Evolutionary conservation across 257 asterid species (phyloP).

Genomic region (Solanum phureja): DNA sequence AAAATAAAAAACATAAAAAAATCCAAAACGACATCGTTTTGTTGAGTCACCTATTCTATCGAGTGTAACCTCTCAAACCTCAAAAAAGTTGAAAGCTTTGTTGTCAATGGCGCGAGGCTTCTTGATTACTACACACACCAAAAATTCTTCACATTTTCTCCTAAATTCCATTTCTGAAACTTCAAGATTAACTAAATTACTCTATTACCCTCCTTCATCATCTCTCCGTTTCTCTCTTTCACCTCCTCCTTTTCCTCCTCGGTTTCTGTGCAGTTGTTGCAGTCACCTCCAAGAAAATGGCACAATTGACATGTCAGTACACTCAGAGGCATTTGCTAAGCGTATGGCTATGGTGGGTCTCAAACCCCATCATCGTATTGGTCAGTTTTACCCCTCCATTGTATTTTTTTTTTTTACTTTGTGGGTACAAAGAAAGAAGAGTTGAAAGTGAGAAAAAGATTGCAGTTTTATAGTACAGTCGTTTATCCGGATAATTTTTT

Average conservation of each 20-base stretch:
- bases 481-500: neutral
- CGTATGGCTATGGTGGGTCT: conserved; percentile 83
- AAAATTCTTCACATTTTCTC: conserved; percentile 1
- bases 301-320: conserved; percentile 22
- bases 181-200: neutral
- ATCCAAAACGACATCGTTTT: neutral
- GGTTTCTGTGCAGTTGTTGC: conserved; percentile 46
- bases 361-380: conserved; percentile 70
- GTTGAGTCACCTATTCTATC: neutral
- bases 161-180: conserved; percentile 6
- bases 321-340: conserved; percentile 41
- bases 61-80: neutral
- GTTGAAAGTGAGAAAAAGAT: neutral
- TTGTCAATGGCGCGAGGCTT: conserved; percentile 21
- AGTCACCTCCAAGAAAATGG: conserved; percentile 1
- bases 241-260: conserved; percentile 2
- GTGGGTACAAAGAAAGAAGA: neutral
- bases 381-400: conserved; percentile 19
- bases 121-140: neutral
- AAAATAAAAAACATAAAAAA: neutral
- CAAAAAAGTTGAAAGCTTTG: neutral
- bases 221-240: neutral
- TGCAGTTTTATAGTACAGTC: neutral
- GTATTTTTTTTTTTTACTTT: neutral
- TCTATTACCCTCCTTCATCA: neutral